Evolutionary conservation across 495 filamentous ascomycete species (phyloP), one percentile per base, ranked within the genome.

Genomic region (Sporormia fimetaria): DNA sequence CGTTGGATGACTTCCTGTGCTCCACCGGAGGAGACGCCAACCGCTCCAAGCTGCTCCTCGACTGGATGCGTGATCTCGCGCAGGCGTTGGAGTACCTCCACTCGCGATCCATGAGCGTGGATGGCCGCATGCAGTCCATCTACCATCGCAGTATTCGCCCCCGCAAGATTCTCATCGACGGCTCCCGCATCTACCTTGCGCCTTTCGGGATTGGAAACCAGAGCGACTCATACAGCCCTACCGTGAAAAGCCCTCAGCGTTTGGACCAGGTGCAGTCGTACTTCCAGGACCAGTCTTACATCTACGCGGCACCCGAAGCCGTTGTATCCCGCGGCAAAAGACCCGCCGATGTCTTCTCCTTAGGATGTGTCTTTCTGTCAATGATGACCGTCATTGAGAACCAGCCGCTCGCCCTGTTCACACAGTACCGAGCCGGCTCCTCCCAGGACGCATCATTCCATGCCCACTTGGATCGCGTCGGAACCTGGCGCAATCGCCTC

Each of bases 61-160:
- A 48, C 31, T 58, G 55, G 55, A 54, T 56, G 30, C 26, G 45
- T 17, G 52, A 58, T 27, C 55, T 58, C 8, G 42, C 52, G 9
- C 44, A 54, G 12, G 55, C 52, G 1, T 11, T 58, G 3, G 55
- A 48, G 8, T 56, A 50, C 34, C 20, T 58, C 2, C 55, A 58
- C 28, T 35, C 37, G 6, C 39, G n/a, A n/a, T n/a, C n/a, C n/a
- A n/a, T n/a, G n/a, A n/a, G n/a, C n/a, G n/a, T n/a, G n/a, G n/a
- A n/a, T n/a, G n/a, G n/a, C n/a, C n/a, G n/a, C n/a, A n/a, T n/a
- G n/a, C n/a, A 42, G 8, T 41, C 52, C n/a, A 46, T 56, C 4
- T 33, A 22, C 2, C 55, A 58, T 33, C 37, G 49, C 5, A 21
- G 20, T 27, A 51, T 58, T 21, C 48, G 55, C 7, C 55, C 55